Evolutionary conservation across 2,329 filamentous ascomycete species (phyloP).

Genomic region (Aspergillus texensis): DNA sequence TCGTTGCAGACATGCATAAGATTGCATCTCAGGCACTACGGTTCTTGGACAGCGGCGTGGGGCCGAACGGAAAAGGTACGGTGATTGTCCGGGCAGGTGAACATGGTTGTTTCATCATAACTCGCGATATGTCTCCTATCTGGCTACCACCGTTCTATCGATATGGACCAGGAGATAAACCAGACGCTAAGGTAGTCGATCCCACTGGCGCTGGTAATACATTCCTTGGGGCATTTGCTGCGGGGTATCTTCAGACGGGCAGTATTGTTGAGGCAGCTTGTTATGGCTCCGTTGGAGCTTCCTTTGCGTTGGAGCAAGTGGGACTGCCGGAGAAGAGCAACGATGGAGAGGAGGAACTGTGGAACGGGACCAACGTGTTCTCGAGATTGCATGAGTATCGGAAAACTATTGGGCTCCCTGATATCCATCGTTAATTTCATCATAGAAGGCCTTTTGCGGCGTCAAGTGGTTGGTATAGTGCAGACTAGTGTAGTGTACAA

Average conservation of each 20-base stretch:
- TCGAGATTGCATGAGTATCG: slow-evolving; percentile 22
- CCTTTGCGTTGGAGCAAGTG: slow-evolving; percentile 36
- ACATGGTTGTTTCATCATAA: slow-evolving; percentile 30
- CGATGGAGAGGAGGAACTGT: slow-evolving; percentile 17
- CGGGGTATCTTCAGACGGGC: slow-evolving; percentile 26
- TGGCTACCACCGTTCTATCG: slow-evolving; percentile 36
- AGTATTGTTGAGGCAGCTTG: slow-evolving; percentile 29
- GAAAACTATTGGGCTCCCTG: background rate
- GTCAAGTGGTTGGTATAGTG: background rate
- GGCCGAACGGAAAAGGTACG: slow-evolving; percentile 16
- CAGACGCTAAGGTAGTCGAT: slow-evolving; percentile 31
- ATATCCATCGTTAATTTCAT: background rate
- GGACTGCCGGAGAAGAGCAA: slow-evolving; percentile 24
- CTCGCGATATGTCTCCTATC: slow-evolving; percentile 6
- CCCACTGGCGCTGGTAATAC: slow-evolving; percentile 42
- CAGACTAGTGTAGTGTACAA: background rate
- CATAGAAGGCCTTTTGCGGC: fast-evolving
- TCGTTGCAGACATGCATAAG: background rate
- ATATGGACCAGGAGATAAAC: background rate
- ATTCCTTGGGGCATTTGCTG: slow-evolving; percentile 37
- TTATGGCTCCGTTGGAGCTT: slow-evolving; percentile 37
- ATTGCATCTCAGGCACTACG: slow-evolving; percentile 18
- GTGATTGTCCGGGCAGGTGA: slow-evolving; percentile 37
- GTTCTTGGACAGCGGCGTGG: slow-evolving; percentile 19
- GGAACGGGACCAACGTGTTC: slow-evolving; percentile 20